These are phyloP conservation scores for Pulicaria dysenterica DNA, from an alignment of 129 eudicot species.

Conservation along the genomic window DNA sequence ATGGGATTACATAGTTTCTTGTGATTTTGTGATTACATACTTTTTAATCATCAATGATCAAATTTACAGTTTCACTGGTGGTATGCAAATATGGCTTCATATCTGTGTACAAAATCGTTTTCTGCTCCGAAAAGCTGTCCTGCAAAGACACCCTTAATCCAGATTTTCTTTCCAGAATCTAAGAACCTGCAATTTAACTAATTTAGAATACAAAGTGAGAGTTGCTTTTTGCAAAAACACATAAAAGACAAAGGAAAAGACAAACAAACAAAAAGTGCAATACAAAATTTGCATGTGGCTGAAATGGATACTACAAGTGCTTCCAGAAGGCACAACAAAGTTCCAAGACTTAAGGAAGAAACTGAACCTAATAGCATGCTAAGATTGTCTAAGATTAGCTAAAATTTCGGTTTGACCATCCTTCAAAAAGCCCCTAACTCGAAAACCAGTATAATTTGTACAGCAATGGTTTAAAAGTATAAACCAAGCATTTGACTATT, in stretches of 20 bases:
- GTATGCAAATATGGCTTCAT: not conserved
- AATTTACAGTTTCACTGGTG: not conserved
- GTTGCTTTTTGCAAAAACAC: not conserved
- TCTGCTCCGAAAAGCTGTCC: not conserved
- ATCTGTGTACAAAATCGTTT: not conserved
- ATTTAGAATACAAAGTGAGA: conserved; percentile 1
- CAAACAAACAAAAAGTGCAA: not conserved
- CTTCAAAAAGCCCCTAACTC: not conserved
- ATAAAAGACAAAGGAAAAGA: not conserved
- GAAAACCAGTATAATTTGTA: not conserved
- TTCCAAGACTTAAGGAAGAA: not conserved
- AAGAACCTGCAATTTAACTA: conserved; percentile 6
- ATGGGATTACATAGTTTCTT: not conserved
- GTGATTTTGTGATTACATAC: not conserved
- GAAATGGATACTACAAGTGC: too few species aligned
- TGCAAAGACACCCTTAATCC: not conserved
- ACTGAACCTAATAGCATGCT: not conserved
- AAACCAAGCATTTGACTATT: not conserved
- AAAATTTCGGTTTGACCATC: too few species aligned
- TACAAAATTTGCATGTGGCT: not conserved
- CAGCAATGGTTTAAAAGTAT: not conserved
- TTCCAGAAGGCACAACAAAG: too few species aligned
- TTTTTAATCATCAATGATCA: not conserved
- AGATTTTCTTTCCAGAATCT: not conserved
- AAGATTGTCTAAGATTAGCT: not conserved